Percentiles rank a stretch among this genome's conserved stretches.
Evolutionary conservation across 345 rosid genomes (phyloP).

Genomic region (Citrus sinensis): DNA sequence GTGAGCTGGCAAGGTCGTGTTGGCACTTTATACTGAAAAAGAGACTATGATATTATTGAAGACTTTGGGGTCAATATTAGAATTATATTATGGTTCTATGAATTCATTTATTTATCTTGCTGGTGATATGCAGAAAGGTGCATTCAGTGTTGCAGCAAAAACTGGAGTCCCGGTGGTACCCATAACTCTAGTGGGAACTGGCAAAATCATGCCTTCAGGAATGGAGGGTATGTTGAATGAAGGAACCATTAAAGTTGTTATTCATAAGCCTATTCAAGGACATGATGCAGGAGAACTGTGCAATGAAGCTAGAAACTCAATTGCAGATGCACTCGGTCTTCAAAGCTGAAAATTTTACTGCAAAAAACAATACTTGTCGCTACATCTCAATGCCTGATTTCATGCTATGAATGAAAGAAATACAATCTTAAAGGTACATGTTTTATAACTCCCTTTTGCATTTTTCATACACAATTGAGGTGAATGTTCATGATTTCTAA

Average conservation of each 20-base stretch:
- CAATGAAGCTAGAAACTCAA: constrained; percentile 59
- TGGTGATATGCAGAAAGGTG: constrained; percentile 69
- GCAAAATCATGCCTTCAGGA: constrained; percentile 92
- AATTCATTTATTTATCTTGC: constrained; percentile 20
- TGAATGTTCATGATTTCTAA: not conserved
- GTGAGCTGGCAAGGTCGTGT: constrained; percentile 57
- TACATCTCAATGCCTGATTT: not conserved
- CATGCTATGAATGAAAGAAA: not conserved
- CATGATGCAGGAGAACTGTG: constrained; percentile 56
- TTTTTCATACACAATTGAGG: not conserved
- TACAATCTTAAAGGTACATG: constrained; percentile 16
- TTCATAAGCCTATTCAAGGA: constrained; percentile 74
- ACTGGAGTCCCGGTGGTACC: constrained; percentile 80
- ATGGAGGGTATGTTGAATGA: constrained; percentile 63
- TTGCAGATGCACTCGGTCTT: constrained; percentile 42
- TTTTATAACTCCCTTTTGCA: not conserved
- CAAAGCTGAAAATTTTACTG: constrained; percentile 20
- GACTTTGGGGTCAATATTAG: not conserved
- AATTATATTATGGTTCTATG: not conserved
- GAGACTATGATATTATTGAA: not conserved
- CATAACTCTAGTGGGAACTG: constrained; percentile 81
- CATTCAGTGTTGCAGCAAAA: constrained; percentile 85
- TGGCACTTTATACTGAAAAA: not conserved
- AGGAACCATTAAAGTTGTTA: constrained; percentile 64
- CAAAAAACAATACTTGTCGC: not conserved